Evolutionary conservation across 768 basidiomycete species (phyloP).

Genomic region (Calocera cornea): DNA sequence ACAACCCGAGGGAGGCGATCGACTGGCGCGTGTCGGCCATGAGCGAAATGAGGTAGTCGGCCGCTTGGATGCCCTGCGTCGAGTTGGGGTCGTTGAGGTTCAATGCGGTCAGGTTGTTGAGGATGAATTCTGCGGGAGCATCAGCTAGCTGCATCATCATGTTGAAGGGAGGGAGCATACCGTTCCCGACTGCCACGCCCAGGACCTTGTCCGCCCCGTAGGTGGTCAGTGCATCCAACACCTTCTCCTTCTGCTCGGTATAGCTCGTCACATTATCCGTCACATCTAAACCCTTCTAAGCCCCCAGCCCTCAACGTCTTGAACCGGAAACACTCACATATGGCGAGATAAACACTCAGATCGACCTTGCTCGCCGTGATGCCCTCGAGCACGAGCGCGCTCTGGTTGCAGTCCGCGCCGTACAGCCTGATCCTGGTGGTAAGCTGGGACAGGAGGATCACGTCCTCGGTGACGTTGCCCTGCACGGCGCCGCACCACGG

Average conservation of each 20-base stretch:
- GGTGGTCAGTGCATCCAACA: slow-evolving; percentile 1
- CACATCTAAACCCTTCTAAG: not conserved
- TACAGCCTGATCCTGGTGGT: not conserved
- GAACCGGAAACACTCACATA: not conserved
- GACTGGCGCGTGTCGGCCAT: slow-evolving; percentile 50
- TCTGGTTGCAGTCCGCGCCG: slow-evolving; percentile 4
- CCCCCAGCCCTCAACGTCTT: not conserved
- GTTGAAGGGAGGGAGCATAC: not conserved
- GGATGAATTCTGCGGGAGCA: not conserved
- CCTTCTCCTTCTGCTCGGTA: slow-evolving; percentile 6
- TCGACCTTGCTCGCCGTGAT: slow-evolving; percentile 7
- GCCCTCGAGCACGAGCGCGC: slow-evolving; percentile 6
- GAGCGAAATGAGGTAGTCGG: slow-evolving; percentile 44
- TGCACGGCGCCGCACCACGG: slow-evolving; percentile 8
- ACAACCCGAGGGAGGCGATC: slow-evolving; percentile 34
- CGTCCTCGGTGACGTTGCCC: not conserved
- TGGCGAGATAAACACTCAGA: not conserved
- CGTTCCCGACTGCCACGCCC: slow-evolving; percentile 8
- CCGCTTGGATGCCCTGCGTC: slow-evolving; percentile 29
- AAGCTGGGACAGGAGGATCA: not conserved
- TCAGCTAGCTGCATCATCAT: not conserved
- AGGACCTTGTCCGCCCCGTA: slow-evolving; percentile 6
- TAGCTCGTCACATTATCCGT: slow-evolving; percentile 1
- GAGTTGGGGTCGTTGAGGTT: slow-evolving; percentile 10
- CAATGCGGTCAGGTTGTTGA: not conserved